A percentile compares a stretch with the other conserved stretches of the same genome.
Evolutionary conservation across 169 alveolate genomes (phyloP).

Genomic region (Neospora caninum): DNA sequence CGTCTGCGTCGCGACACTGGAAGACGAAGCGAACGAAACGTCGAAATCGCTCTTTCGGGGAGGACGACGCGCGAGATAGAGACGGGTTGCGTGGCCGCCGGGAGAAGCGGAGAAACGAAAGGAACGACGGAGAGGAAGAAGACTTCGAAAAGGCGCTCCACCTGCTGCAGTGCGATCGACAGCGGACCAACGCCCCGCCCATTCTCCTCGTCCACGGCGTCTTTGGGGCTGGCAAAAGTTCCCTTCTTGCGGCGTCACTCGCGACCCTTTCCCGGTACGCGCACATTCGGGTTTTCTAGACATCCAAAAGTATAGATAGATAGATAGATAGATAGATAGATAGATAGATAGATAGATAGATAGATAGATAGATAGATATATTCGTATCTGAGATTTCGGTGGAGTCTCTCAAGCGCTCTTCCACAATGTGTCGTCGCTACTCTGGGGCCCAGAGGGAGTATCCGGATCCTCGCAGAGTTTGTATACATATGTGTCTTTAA

Average conservation of each 20-base stretch:
- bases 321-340: no score
- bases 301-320: no score
- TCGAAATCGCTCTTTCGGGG: neutral
- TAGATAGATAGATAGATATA: no score
- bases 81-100: neutral
- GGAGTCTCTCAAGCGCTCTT: no score
- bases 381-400: no score
- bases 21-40: neutral
- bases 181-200: slow-evolving; percentile 34
- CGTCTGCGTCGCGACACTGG: no score
- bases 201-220: slow-evolving; percentile 63
- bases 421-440: no score
- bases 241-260: slow-evolving; percentile 59
- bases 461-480: no score
- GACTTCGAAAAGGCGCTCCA: neutral
- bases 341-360: no score
- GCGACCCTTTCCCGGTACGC: slow-evolving; percentile 53
- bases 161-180: neutral
- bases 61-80: neutral
- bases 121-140: neutral
- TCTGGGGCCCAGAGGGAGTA: no score
- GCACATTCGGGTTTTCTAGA: neutral
- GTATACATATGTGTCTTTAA: no score
- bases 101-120: neutral
- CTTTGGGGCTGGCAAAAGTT: slow-evolving; percentile 66